Percentiles rank a stretch among this genome's conserved stretches.
These are phyloP conservation scores for Diutina catenulata DNA, from an alignment of 1,139 yeast species.

Conservation along the genomic window DNA sequence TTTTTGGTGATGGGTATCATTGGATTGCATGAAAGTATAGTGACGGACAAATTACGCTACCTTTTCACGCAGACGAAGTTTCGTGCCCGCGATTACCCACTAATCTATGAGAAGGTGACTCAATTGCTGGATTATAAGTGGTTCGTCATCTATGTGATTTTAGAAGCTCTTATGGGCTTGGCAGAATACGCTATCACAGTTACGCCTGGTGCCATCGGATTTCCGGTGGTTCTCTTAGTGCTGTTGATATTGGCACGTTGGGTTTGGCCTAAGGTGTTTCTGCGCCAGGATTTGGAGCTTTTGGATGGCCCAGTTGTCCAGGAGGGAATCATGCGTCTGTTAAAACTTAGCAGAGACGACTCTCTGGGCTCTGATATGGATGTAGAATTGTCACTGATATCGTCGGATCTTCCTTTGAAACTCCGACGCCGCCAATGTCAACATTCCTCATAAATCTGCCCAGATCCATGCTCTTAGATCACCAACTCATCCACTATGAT, in stretches of 20 bases:
- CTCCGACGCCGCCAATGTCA: too few relatives aligned
- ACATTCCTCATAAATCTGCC: too few relatives aligned
- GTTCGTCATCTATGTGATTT: slow-evolving; percentile 40
- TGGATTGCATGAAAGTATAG: slow-evolving; percentile 59
- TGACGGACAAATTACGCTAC: slow-evolving; percentile 52
- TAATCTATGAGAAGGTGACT: slow-evolving; percentile 24
- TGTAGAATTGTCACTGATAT: background rate
- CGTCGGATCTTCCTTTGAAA: too few relatives aligned
- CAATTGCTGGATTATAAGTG: slow-evolving; percentile 13
- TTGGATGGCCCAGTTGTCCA: slow-evolving; percentile 73
- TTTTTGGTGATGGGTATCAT: slow-evolving; percentile 89
- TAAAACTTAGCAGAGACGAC: background rate
- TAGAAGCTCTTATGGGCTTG: slow-evolving; percentile 58
- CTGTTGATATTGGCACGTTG: slow-evolving; percentile 53
- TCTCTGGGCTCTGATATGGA: slow-evolving; percentile 1
- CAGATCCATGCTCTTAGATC: too few relatives aligned
- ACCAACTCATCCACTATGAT: too few relatives aligned
- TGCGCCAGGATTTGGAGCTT: slow-evolving; percentile 42
- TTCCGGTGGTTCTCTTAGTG: slow-evolving; percentile 65
- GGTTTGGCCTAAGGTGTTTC: slow-evolving; percentile 58
- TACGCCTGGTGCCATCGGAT: slow-evolving; percentile 88
- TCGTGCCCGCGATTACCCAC: slow-evolving; percentile 23
- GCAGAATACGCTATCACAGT: slow-evolving; percentile 80
- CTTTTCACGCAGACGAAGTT: slow-evolving; percentile 50
- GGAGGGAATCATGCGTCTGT: slow-evolving; percentile 1